Base-by-base conservation (phyloP, 345 rosid genomes). In the Kernera saxatilis region DNA sequence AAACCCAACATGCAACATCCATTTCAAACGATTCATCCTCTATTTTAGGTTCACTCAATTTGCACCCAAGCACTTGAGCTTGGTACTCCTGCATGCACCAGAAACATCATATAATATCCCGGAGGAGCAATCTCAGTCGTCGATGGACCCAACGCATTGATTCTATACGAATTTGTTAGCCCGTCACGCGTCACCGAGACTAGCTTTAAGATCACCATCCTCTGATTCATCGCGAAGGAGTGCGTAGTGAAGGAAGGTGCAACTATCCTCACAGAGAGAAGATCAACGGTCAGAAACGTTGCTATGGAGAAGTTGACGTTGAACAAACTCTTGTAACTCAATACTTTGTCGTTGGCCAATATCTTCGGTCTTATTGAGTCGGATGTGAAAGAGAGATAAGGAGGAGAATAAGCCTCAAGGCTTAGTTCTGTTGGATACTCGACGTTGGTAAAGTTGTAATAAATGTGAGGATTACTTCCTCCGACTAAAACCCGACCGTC, bases 201-300 rank as follows among this genome's bases (percentile, higher is more conserved):
- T 17, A 73, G 50, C 67, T 74, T 84, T 54, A 93, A 70, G 55
- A 83, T 80, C 51, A 90, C 89, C 93, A 88, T 86, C 77, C 92
- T 84, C 77, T 90, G 96, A 58, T 86, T 93, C 97, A 93, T 90
- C 3, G 86, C 78, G 18, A 85, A 84, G 0, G 93, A 88, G 55
- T 93, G 96, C 0, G 93, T 90, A 3, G 90, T 76, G 63, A 93
- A 93, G 0, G 93, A 80, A 8, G 98, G 97, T 15, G 93, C 77
- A 35, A 87, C 44, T 14, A 93, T 79, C 53, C 82, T 76, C 10
- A 87, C 84, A 5, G 88, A 84, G 18, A 87, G 52, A 14, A 55
- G 72, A 48, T 43, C 75, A 3, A 17, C 37, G 8, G 77, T 39
- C 40, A 79, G 15, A 53, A 56, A 84, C 51, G 72, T 64, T 7